Percentiles rank a stretch among this genome's conserved stretches.
Conservation (phyloP, 148 eudicot genomes). For the Persicaria maculosa region DNA sequence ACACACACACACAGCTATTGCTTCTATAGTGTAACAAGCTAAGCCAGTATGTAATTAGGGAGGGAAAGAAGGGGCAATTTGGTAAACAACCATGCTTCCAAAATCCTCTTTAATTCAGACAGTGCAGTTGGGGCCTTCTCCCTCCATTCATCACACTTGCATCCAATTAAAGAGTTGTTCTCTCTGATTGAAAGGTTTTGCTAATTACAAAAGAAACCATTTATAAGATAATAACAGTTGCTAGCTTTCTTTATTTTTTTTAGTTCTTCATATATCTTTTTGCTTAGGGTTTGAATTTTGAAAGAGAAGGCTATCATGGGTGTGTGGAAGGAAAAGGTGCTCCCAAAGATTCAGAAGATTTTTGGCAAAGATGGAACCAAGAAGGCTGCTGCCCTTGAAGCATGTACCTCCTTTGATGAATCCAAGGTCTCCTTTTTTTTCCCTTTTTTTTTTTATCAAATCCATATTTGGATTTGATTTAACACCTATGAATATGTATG, state of each 20-base stretch:
- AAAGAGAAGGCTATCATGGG: slow-evolving; percentile 23
- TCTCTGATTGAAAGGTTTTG: not conserved
- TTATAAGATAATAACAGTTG: not conserved
- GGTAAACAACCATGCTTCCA: not conserved
- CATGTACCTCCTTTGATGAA: slow-evolving; percentile 49
- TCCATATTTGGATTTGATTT: not conserved
- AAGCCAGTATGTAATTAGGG: not conserved
- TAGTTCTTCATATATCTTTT: not conserved
- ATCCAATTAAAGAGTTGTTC: not conserved
- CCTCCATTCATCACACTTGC: slow-evolving; percentile 5
- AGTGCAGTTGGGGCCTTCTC: slow-evolving; percentile 12
- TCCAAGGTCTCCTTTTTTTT: slow-evolving; percentile 12
- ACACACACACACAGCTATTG: not conserved
- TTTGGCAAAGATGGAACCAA: slow-evolving; percentile 48
- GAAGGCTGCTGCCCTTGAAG: slow-evolving; percentile 64
- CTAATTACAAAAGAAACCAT: not conserved
- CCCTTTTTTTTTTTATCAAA: not conserved
- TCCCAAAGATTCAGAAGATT: slow-evolving; percentile 66
- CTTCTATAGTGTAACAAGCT: not conserved
- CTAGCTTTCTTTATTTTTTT: not conserved
- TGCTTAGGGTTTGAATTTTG: not conserved
- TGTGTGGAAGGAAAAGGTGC: slow-evolving; percentile 68
- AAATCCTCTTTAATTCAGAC: slow-evolving; percentile 9
- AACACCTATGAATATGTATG: not conserved
- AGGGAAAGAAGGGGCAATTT: not conserved